Evolutionary conservation across 768 basidiomycete species (phyloP), one percentile per base, ranked within the genome.

Genomic region (Leucosporidium yakuticum): DNA sequence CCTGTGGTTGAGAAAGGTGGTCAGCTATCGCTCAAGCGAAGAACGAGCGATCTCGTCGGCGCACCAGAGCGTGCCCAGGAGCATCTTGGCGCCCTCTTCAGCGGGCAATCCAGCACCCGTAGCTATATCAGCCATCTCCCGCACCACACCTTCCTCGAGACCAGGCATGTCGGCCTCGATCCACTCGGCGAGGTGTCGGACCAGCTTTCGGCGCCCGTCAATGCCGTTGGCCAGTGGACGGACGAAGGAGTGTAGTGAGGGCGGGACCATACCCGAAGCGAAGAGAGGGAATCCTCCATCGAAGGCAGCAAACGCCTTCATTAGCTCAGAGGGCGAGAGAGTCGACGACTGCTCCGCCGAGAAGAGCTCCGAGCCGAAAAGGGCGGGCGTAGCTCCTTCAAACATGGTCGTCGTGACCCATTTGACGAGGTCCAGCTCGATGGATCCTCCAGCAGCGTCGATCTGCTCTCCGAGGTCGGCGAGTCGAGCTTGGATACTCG

Each of bases 231-330:
- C n/a, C 29, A 70, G 59, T 9, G 60, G 57, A 1, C 69, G 65
- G 36, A 70, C 50, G 25, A 25, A 34, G 19, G 49, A 19, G 17
- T 62, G 50, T 2, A 71, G n/a, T 5, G 14, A 49, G 9, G 50
- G 1, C 1, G 73, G 70, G 12, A 74, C 29, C 14, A 69, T 21
- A 1, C 67, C 73, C 48, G 62, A 62, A 4, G 73, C 70, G 21
- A 69, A 56, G 47, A 74, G 64, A 15, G 73, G 73, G 59, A 74
- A 74, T 0, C 66, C 56, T 12, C 14, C 31, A 53, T 74, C 73
- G 55, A 72, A 74, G 21, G 21, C 56, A n/a, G 47, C 39, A 56
- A 74, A 74, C 15, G 62, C 48, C 20, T 25, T 14, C 27, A 27
- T 44, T 21, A 69, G 32, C 23, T 58, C 60, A 4, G 55, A 29